These are phyloP conservation scores for Pigoraptor vietnamica DNA, from an alignment of 78 protist genomes.

Conservation along the genomic window DNA sequence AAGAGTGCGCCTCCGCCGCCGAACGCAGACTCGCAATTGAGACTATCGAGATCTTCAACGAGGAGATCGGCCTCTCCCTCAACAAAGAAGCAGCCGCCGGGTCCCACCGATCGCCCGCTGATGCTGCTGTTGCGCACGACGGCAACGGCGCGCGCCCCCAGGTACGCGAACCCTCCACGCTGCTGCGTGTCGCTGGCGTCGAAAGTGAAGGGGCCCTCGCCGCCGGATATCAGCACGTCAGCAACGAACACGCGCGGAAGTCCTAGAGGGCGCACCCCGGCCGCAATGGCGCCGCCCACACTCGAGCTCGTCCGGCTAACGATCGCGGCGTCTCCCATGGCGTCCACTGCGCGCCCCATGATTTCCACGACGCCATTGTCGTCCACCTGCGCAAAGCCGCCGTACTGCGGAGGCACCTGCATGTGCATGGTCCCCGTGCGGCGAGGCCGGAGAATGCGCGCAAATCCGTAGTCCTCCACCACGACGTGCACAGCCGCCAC, in stretches of 20 bases:
- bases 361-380: background rate
- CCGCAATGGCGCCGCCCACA: background rate
- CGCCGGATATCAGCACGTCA: background rate
- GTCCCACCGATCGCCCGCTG: background rate
- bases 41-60: background rate
- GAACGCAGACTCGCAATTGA: background rate
- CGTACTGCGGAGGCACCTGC: background rate
- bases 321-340: background rate
- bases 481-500: background rate
- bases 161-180: background rate
- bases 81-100: background rate
- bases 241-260: background rate
- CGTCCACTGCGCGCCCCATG: background rate
- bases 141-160: background rate
- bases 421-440: background rate
- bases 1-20: background rate
- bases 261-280: background rate
- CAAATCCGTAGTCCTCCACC: background rate
- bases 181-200: too few species aligned
- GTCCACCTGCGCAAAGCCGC: background rate
- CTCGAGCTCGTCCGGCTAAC: background rate
- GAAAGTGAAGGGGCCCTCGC: background rate
- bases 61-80: background rate
- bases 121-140: background rate
- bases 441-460: background rate